Conservation (phyloP, 1,284 basidiomycete species). For the Leccinum laetum region DNA sequence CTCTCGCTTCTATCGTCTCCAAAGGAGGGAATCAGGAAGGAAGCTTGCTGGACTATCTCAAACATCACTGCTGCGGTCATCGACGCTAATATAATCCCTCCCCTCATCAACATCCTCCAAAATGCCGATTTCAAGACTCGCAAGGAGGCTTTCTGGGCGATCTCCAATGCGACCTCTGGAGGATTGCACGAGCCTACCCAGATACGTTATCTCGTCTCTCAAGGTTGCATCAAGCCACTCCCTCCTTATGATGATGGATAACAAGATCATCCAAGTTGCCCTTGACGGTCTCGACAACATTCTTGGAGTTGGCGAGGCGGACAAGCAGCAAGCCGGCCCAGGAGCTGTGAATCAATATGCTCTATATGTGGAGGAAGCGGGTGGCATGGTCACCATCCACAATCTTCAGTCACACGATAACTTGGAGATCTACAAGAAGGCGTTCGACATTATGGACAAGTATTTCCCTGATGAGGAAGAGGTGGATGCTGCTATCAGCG, state of each 20-base stretch:
- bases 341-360: conserved; percentile 94
- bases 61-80: conserved; percentile 95
- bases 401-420: conserved; percentile 99
- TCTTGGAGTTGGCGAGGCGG: conserved; percentile 95
- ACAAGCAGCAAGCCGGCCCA: conserved; percentile 84
- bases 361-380: conserved; percentile 94
- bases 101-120: conserved; percentile 97
- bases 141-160: conserved; percentile 99
- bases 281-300: conserved; percentile 99
- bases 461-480: conserved; percentile 91
- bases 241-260: conserved; percentile 96
- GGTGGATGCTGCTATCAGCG: conserved; percentile 76
- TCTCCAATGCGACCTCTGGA: conserved; percentile 98
- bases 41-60: conserved; percentile 99
- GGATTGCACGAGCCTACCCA: conserved; percentile 96
- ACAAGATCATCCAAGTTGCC: conserved; percentile 99
- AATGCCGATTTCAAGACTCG: conserved; percentile 99
- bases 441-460: conserved; percentile 99
- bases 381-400: conserved; percentile 98
- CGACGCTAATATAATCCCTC: conserved; percentile 92
- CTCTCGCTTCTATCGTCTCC: conserved; percentile 91
- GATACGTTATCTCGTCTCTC: conserved; percentile 97
- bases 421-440: conserved; percentile 99
- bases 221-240: conserved; percentile 98
- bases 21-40: conserved; percentile 95